These are phyloP conservation scores for Diaporthe capsici DNA, from an alignment of 2,329 filamentous ascomycete species.

Conservation along the genomic window DNA sequence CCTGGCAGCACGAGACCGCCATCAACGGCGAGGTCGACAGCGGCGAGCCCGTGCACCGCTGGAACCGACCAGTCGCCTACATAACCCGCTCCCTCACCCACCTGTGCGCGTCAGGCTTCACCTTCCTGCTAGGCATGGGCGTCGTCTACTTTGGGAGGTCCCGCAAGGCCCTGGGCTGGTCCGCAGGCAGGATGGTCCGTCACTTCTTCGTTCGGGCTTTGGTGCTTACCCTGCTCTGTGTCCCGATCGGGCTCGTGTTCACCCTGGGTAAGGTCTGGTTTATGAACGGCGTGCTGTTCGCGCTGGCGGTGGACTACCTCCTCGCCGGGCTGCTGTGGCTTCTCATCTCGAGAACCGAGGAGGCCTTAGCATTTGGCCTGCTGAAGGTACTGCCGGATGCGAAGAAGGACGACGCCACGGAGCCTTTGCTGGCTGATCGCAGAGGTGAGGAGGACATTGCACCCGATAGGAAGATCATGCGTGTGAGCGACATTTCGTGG, in stretches of 20 bases:
- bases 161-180: constrained; percentile 57
- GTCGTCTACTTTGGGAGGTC: constrained; percentile 61
- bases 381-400: constrained; percentile 44
- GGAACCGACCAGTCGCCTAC: constrained; percentile 57
- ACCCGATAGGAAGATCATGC: constrained; percentile 44
- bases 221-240: constrained; percentile 53
- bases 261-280: constrained; percentile 56
- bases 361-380: constrained; percentile 48
- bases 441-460: constrained; percentile 40
- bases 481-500: constrained; percentile 53
- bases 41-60: constrained; percentile 51
- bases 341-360: constrained; percentile 53
- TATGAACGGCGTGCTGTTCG: constrained; percentile 59
- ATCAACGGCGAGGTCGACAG: constrained; percentile 53
- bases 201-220: constrained; percentile 57
- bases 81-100: constrained; percentile 59
- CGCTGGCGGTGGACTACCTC: constrained; percentile 61
- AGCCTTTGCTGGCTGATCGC: constrained; percentile 49
- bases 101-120: constrained; percentile 61
- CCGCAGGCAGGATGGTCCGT: constrained; percentile 49
- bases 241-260: constrained; percentile 51
- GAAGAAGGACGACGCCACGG: constrained; percentile 47
- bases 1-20: constrained; percentile 58
- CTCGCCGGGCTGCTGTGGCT: constrained; percentile 60
- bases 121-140: constrained; percentile 61